A percentile compares a stretch with the other conserved stretches of the same genome.
Evolutionary conservation across 2,329 filamentous ascomycete species (phyloP).

Genomic region (Malbranchea zuffiana): DNA sequence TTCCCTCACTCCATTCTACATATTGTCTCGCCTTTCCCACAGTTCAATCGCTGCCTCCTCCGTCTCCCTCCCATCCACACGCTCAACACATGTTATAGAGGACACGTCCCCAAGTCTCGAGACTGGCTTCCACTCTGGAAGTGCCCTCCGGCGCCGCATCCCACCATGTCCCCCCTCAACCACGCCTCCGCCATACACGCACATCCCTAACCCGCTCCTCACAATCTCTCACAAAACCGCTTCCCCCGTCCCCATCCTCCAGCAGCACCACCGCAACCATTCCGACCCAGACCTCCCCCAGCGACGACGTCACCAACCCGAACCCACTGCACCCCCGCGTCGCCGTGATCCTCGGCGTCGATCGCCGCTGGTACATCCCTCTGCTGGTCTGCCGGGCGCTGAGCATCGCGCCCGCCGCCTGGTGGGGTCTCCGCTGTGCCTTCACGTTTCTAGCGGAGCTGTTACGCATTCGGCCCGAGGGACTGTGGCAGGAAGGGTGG

Average conservation of each 20-base stretch:
- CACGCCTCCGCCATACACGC: conserved; percentile 2
- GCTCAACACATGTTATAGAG: no score
- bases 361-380: conserved; percentile 60
- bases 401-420: conserved; percentile 58
- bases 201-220: conserved; percentile 1
- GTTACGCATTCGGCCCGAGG: conserved; percentile 37
- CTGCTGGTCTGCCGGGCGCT: conserved; percentile 62
- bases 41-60: no score
- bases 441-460: conserved; percentile 58
- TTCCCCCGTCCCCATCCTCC: conserved; percentile 3
- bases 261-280: conserved; percentile 3
- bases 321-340: conserved; percentile 59
- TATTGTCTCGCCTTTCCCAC: no score
- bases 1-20: no score
- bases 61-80: no score
- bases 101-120: conserved; percentile 5
- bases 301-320: conserved; percentile 23
- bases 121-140: conserved; percentile 15
- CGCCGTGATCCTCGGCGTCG: conserved; percentile 65
- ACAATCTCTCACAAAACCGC: conserved; percentile 4
- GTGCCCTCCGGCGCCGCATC: conserved; percentile 4
- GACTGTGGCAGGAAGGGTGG: conserved; percentile 32
- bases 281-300: conserved; percentile 14
- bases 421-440: conserved; percentile 59
- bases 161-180: conserved; percentile 6